A percentile compares a stretch with the other conserved stretches of the same genome.
Conservation (phyloP, 345 rosid genomes). For the Kernera saxatilis region DNA sequence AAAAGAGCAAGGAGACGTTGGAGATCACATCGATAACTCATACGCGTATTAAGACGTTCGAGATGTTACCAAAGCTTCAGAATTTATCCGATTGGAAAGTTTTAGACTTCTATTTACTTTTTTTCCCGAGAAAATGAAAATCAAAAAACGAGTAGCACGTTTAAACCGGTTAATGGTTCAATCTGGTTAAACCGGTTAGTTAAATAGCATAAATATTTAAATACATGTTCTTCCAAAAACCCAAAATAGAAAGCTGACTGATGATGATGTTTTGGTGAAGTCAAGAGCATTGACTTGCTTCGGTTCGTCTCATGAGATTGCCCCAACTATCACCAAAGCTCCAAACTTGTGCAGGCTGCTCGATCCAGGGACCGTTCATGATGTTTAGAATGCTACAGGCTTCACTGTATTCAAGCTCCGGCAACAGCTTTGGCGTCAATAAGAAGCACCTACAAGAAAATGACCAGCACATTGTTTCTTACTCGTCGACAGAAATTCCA, state of each 20-base stretch:
- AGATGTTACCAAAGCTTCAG: not conserved
- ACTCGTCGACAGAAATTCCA: not conserved
- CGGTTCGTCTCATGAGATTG: conserved; percentile 35
- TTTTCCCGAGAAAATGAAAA: not conserved
- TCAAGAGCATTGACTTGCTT: conserved; percentile 29
- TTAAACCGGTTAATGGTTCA: not conserved
- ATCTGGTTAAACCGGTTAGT: not conserved
- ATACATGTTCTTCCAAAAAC: not conserved
- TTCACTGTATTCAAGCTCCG: conserved; percentile 82
- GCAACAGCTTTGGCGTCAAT: conserved; percentile 82
- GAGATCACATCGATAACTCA: conserved; percentile 23
- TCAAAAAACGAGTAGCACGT: not conserved
- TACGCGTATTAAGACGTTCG: conserved; percentile 10
- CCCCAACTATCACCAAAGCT: conserved; percentile 67
- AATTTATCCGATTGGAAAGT: conserved; percentile 8
- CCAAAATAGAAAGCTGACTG: not conserved
- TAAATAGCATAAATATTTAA: not conserved
- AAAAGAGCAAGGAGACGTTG: conserved; percentile 15
- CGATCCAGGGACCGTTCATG: conserved; percentile 97
- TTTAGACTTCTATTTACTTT: not conserved
- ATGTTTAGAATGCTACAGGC: conserved; percentile 88
- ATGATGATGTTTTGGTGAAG: not conserved
- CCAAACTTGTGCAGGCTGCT: conserved; percentile 82
- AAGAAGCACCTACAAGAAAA: conserved; percentile 66
- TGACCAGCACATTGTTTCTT: not conserved